Evolutionary conservation across 208 protist species (phyloP).

Genomic region (Leishmania lainsoni): DNA sequence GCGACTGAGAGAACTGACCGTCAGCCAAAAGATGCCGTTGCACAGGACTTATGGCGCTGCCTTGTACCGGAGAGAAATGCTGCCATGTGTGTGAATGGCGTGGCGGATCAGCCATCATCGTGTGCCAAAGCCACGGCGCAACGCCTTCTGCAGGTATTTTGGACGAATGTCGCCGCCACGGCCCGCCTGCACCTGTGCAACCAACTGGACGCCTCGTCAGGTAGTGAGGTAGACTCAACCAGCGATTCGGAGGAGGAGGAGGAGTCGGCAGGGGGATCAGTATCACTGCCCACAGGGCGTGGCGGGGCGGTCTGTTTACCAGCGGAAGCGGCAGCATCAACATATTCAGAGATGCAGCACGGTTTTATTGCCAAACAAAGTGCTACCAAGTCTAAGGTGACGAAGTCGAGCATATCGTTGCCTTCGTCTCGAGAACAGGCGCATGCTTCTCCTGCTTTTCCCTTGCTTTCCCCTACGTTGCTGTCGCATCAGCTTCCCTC

Average conservation of each 20-base stretch:
- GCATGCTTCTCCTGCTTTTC: not conserved
- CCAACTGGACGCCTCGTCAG: not conserved
- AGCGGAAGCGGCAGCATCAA: not conserved
- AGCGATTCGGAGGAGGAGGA: conserved; percentile 6
- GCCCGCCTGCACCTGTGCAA: not conserved
- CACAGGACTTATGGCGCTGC: conserved; percentile 17
- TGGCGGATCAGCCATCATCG: not conserved
- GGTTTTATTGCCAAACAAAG: no score
- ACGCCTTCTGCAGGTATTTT: conserved; percentile 19
- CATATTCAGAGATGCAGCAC: not conserved
- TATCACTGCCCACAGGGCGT: not conserved
- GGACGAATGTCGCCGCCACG: conserved; percentile 17
- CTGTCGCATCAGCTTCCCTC: not conserved
- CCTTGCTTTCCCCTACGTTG: not conserved
- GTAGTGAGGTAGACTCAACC: not conserved
- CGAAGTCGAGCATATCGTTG: not conserved
- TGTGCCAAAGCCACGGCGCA: conserved; percentile 5
- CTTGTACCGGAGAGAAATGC: not conserved
- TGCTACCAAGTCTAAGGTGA: not conserved
- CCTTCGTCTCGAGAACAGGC: not conserved
- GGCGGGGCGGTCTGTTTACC: not conserved
- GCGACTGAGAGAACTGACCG: not conserved
- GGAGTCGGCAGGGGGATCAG: not conserved
- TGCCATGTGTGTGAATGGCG: not conserved
- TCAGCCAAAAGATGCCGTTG: not conserved